Base-by-base conservation (phyloP, 2,329 filamentous ascomycete species). In the Arthrobotrys sinensis region DNA sequence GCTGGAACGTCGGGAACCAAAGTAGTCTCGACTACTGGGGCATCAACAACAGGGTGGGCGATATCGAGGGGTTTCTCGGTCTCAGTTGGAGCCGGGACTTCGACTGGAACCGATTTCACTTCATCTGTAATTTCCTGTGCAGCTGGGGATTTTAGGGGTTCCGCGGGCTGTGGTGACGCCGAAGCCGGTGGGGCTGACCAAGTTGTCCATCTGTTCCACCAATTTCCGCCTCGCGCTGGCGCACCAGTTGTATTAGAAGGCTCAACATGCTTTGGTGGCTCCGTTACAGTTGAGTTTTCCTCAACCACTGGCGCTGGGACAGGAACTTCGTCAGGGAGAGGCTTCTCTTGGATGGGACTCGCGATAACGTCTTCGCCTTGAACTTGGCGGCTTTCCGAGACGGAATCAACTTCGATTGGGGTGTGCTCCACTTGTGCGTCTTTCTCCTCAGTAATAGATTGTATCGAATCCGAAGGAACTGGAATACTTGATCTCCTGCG, bases 191-290 rank as follows among this genome's bases (percentile, higher is more conserved):
- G 57, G 12, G 46, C 73, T 3, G 60, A 53, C 66, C 73, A 65
- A 32, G 66, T 66, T 24, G 73, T 62, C 73, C 73, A 77, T 55
- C 66, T 70, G 16, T 67, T 77, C 73, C 73, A 77, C 73, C 73
- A 77, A 12, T 63, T 68, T n/a, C 65, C 52, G 14, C 57, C 40
- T 2, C 38, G 50, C 12, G 32, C 40, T 24, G 43, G 65, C 4
- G 46, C 40, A 6, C 40, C 40, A 1, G 57, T 11, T 0, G 24
- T 3, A 10, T 16, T 3, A 50, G 28, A 6, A 6, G 43, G 32
- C n/a, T 62, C 66, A 32, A 16, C 14, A 45, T 24, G 14, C 16
- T 68, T 60, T 11, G 38, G 7, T 3, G 50, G 28, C 32, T 48
- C 52, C 36, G 43, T 19, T 12, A 34, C n/a, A 10, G 6, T 7